phyloP scores from a whole-genome alignment of 306 rosid species.

The Trifolium fragiferum region DNA sequence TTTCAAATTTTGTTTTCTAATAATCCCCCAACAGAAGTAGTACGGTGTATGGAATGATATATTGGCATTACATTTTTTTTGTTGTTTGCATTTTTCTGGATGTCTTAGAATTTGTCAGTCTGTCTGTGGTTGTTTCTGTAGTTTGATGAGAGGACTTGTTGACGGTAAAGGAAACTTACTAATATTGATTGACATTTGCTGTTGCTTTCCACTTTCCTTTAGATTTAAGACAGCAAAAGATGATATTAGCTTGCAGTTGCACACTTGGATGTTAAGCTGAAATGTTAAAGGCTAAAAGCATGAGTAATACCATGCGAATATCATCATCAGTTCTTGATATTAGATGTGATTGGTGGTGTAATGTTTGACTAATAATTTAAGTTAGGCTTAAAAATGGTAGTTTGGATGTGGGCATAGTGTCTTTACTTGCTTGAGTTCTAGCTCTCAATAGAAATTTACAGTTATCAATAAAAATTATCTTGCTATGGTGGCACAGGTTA shows the following conservation, averaged over 20 bases:
- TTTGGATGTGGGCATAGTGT: conserved; percentile 27
- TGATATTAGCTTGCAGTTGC: not conserved
- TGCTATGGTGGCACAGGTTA: conserved; percentile 72
- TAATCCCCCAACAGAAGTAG: conserved; percentile 23
- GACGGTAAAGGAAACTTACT: conserved; percentile 27
- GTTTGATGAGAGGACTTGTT: conserved; percentile 32
- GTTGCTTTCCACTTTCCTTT: conserved; percentile 9
- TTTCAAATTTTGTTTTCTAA: conserved; percentile 21
- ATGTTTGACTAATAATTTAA: not conserved
- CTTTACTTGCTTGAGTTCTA: not conserved
- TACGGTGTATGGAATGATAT: not conserved
- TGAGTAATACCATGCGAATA: not conserved
- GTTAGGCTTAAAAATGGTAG: conserved; percentile 26
- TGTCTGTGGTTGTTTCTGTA: conserved; percentile 10
- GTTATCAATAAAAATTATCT: conserved; percentile 8
- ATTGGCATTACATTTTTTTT: not conserved
- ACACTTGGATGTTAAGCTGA: not conserved
- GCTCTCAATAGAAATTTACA: conserved; percentile 3
- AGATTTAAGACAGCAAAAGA: conserved; percentile 19
- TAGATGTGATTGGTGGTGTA: not conserved
- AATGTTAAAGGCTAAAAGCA: conserved; percentile 5
- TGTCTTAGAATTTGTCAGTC: conserved; percentile 14
- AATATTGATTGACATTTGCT: conserved; percentile 6
- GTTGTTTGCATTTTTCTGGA: not conserved
- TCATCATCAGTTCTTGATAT: conserved; percentile 24